phyloP scores from a whole-genome alignment of 257 asterid genomes.

The Penstemon newberryi region DNA sequence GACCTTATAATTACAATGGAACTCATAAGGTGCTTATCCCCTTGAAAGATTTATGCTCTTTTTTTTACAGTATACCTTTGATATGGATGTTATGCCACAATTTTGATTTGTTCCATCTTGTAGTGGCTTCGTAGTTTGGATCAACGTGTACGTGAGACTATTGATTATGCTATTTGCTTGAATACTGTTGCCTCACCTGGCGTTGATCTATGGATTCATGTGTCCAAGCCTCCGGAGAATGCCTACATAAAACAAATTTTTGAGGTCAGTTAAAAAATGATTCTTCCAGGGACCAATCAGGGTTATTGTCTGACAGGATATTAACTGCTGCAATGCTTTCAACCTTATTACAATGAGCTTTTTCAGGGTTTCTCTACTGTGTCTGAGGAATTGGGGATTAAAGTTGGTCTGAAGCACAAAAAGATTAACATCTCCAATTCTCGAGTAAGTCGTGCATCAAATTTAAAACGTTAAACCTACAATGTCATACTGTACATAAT shows the following conservation, averaged over 20 bases:
- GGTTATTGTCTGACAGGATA: slow-evolving; percentile 4
- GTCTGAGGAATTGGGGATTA: slow-evolving; percentile 75
- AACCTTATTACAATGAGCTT: slow-evolving; percentile 29
- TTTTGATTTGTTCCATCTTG: slow-evolving; percentile 36
- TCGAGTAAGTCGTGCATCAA: slow-evolving; percentile 60
- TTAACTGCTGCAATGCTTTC: slow-evolving; percentile 21
- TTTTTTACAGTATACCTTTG: neutral
- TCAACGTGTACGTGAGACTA: slow-evolving; percentile 86
- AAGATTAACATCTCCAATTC: slow-evolving; percentile 93
- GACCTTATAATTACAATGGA: slow-evolving; percentile 92
- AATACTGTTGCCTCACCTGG: slow-evolving; percentile 76
- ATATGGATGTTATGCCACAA: slow-evolving; percentile 11
- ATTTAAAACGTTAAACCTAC: slow-evolving; percentile 16
- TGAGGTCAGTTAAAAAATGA: slow-evolving; percentile 52
- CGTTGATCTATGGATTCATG: slow-evolving; percentile 74
- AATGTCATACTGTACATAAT: neutral
- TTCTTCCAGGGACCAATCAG: slow-evolving; percentile 13
- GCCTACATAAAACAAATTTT: slow-evolving; percentile 76
- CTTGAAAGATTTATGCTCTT: slow-evolving; percentile 8
- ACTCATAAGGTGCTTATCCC: slow-evolving; percentile 67
- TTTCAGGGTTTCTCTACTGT: slow-evolving; percentile 83
- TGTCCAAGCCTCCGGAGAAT: slow-evolving; percentile 93
- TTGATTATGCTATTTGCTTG: slow-evolving; percentile 92
- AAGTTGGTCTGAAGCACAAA: slow-evolving; percentile 91
- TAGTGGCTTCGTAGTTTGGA: slow-evolving; percentile 95